Base-by-base conservation (phyloP, 83 land plant genomes). In the Diphasiastrum complanatum region DNA sequence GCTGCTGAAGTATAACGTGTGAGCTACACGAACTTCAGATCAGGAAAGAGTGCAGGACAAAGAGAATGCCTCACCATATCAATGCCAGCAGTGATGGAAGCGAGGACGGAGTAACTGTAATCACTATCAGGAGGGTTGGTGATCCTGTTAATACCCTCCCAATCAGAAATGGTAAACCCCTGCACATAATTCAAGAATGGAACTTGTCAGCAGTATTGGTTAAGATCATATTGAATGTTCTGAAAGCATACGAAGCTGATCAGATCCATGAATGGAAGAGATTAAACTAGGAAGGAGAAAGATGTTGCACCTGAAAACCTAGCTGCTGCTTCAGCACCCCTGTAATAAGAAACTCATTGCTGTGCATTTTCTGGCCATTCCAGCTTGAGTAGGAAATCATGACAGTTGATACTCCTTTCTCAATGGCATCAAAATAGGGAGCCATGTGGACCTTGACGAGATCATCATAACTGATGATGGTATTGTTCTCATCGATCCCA, bases 111-210 rank as follows among this genome's bases (percentile, higher is more conserved):
- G 52, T 75, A 70, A 6, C 78, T 41, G 33, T 83, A 83, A 53
- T 86, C 83, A 19, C 62, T 70, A 55, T 58, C 65, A 31, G 73
- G 60, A 0, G 91, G 91, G 10, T 26, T 32, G 2, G 89, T 75
- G 36, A 86, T 83, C 45, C 72, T 69, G 56, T 86, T 85, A 35
- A 86, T 63, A 0, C 84, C 91, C 61, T 72, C 23, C 82, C 80
- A 78, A 51, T 86, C 88, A 18, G 88, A 83, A 33, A 83, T 83
- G 35, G 78, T 64, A 47, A 86, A 83, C 14, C 91, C 91, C 85
- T 81, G 74, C 45, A 47, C 43, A 57, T 5, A 29, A 40, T 5
- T 26, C n/a, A 50, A 24, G n/a, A 18, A 28, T n/a, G n/a, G n/a
- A n/a, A n/a, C n/a, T n/a, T n/a, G n/a, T n/a, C n/a, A n/a, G n/a